These are phyloP conservation scores for Penicillium occitanis DNA, from an alignment of 2,329 filamentous ascomycete species.

Conservation along the genomic window DNA sequence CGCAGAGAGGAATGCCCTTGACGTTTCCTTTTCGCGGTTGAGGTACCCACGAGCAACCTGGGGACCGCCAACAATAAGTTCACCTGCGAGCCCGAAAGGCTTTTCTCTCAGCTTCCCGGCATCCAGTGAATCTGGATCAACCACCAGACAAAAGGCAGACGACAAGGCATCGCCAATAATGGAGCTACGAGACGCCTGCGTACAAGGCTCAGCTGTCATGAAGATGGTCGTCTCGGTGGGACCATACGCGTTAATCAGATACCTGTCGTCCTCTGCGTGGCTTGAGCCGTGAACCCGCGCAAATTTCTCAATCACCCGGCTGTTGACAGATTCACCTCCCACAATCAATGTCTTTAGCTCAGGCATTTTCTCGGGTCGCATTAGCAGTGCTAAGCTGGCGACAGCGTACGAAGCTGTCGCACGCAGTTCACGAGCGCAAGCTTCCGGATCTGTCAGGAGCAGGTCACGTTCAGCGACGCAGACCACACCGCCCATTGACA, in stretches of 20 bases:
- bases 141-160: slow-evolving; percentile 24
- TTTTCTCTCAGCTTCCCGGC: slow-evolving; percentile 33
- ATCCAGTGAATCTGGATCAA: slow-evolving; percentile 26
- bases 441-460: slow-evolving; percentile 32
- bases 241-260: slow-evolving; percentile 37
- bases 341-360: slow-evolving; percentile 35
- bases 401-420: slow-evolving; percentile 43
- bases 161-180: slow-evolving; percentile 39
- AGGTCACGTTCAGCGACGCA: slow-evolving; percentile 34
- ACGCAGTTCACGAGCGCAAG: slow-evolving; percentile 29
- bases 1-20: slow-evolving; percentile 10
- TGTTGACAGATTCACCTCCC: slow-evolving; percentile 38
- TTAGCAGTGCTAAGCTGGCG: slow-evolving; percentile 39
- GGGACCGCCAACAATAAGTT: slow-evolving; percentile 18
- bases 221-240: slow-evolving; percentile 36
- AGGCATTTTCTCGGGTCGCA: slow-evolving; percentile 30
- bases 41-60: slow-evolving; percentile 18
- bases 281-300: slow-evolving; percentile 17
- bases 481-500: slow-evolving; percentile 41
- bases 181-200: slow-evolving; percentile 31
- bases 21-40: slow-evolving; percentile 17
- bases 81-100: slow-evolving; percentile 42
- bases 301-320: slow-evolving; percentile 37
- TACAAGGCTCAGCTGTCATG: slow-evolving; percentile 29
- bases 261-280: slow-evolving; percentile 17